These are phyloP conservation scores for Pseudozyma sp. DNA, from an alignment of 1,284 basidiomycete species.

Conservation along the genomic window DNA sequence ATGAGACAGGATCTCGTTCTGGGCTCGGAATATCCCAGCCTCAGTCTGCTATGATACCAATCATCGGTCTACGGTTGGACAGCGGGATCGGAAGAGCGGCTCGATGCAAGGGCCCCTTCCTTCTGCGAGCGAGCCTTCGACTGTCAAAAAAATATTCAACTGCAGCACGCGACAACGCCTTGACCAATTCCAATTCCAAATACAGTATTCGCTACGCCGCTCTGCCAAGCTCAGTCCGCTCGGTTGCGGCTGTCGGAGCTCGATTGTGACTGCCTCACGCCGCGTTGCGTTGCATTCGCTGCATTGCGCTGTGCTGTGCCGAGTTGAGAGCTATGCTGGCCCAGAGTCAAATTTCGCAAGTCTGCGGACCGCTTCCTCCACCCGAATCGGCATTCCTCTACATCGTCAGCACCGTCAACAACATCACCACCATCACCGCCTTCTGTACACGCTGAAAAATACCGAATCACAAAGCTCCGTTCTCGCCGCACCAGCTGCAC, in stretches of 20 bases:
- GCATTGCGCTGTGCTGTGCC: background rate
- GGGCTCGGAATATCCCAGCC: too few relatives aligned
- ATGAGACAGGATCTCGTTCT: too few relatives aligned
- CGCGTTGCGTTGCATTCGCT: background rate
- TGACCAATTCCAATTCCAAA: too few relatives aligned
- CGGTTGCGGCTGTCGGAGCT: slow-evolving; percentile 8
- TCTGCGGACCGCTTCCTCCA: background rate
- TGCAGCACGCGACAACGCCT: too few relatives aligned
- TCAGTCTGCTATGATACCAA: too few relatives aligned
- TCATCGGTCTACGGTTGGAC: too few relatives aligned
- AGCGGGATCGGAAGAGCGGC: background rate
- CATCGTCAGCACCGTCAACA: background rate
- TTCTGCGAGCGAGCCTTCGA: background rate
- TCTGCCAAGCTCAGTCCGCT: slow-evolving; percentile 2
- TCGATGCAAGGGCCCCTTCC: slow-evolving; percentile 6
- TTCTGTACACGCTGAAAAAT: too few relatives aligned
- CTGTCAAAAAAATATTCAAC: too few relatives aligned
- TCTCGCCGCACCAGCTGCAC: too few relatives aligned
- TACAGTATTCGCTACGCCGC: too few relatives aligned
- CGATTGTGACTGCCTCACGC: background rate
- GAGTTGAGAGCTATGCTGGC: background rate
- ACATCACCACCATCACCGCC: background rate
- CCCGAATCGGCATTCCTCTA: slow-evolving; percentile 5
- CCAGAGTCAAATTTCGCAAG: too few relatives aligned
- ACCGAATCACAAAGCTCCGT: too few relatives aligned